Conservation (phyloP, 306 rosid genomes). For the Cucurbita moschata region DNA sequence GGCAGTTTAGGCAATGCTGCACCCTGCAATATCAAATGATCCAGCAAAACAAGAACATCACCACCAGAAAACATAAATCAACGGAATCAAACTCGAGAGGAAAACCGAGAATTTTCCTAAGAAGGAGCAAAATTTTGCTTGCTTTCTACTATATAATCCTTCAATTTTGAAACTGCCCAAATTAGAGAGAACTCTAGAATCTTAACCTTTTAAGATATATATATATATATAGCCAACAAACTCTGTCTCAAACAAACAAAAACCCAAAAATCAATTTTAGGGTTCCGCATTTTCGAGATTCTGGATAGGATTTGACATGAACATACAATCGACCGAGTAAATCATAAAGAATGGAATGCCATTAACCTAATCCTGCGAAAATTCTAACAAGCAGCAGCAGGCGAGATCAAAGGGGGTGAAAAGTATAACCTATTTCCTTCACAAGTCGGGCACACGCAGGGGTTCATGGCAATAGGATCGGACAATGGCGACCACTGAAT, state of each 20-base stretch:
- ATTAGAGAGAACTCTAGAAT: neutral
- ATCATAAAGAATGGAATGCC: neutral
- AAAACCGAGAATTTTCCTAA: neutral
- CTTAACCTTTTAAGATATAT: neutral
- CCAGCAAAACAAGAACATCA: neutral
- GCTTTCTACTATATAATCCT: neutral
- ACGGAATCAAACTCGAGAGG: neutral
- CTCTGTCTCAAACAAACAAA: neutral
- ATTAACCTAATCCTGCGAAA: neutral
- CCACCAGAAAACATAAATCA: neutral
- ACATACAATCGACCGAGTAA: neutral
- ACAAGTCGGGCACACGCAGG: conserved; percentile 87
- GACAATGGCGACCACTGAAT: conserved; percentile 74
- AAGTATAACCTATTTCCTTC: conserved; percentile 71
- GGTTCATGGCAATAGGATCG: conserved; percentile 83
- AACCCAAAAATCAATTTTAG: neutral
- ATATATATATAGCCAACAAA: neutral
- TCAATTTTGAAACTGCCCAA: neutral
- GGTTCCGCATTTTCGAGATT: neutral
- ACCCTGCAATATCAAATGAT: conserved; percentile 40
- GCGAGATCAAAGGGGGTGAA: neutral
- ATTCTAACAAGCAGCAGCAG: neutral
- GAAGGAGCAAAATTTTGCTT: neutral
- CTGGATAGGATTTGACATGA: neutral
- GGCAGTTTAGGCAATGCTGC: conserved; percentile 71